A percentile compares a stretch with the other conserved stretches of the same genome.
Conservation (phyloP, 495 filamentous ascomycete species). For the Penicillium odoratum region DNA sequence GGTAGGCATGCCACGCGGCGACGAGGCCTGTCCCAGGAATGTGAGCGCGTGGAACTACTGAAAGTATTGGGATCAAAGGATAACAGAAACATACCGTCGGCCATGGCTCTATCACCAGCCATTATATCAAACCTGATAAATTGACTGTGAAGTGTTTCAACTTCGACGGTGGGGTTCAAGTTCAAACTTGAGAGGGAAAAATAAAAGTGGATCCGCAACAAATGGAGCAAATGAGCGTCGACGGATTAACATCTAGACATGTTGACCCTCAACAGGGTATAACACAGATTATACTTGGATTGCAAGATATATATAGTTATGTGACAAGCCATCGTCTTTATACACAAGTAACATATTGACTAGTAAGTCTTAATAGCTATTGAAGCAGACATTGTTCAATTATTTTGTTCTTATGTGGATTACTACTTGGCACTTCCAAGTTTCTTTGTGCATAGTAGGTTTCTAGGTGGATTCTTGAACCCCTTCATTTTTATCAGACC, state of each 20-base stretch:
- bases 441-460: too few relatives aligned
- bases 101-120: background rate
- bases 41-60: background rate
- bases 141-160: background rate
- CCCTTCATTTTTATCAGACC: too few relatives aligned
- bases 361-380: too few relatives aligned
- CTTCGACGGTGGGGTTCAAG: background rate
- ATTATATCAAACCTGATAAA: background rate
- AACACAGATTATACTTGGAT: too few relatives aligned
- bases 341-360: too few relatives aligned
- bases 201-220: background rate
- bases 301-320: too few relatives aligned
- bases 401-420: too few relatives aligned
- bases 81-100: background rate
- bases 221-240: background rate
- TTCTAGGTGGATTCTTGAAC: too few relatives aligned
- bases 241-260: background rate
- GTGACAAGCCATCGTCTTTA: too few relatives aligned
- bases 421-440: too few relatives aligned
- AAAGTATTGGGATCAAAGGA: background rate
- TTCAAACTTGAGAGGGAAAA: background rate
- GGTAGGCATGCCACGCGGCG: constrained; percentile 43
- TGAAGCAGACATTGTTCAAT: too few relatives aligned
- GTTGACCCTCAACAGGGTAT: too few relatives aligned
- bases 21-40: constrained; percentile 26